phyloP scores from a whole-genome alignment of 805 yeast species.

The Ogataea methanolica region DNA sequence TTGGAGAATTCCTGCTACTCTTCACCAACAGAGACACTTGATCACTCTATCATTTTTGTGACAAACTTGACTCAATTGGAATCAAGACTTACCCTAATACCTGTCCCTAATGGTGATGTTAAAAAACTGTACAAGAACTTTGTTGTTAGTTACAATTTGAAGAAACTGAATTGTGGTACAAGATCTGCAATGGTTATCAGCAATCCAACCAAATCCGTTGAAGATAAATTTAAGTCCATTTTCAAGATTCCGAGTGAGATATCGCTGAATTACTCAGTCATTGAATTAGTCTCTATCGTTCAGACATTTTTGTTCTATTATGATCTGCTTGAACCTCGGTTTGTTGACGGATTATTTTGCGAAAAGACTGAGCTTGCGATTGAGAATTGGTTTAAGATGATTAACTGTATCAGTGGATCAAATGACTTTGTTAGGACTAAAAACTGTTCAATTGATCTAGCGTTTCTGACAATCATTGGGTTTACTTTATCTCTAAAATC shows the following conservation, averaged over 20 bases:
- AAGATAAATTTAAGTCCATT: constrained; percentile 74
- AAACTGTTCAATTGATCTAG: constrained; percentile 27
- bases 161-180: constrained; percentile 78
- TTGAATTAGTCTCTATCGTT: constrained; percentile 66
- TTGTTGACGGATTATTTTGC: constrained; percentile 84
- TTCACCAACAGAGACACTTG: constrained; percentile 55
- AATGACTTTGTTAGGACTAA: constrained; percentile 18
- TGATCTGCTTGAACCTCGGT: constrained; percentile 59
- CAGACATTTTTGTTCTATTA: constrained; percentile 79
- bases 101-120: constrained; percentile 56
- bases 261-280: constrained; percentile 60
- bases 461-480: constrained; percentile 79
- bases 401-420: constrained; percentile 30
- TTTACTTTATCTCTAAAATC: constrained; percentile 63
- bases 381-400: constrained; percentile 71
- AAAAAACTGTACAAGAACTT: constrained; percentile 47
- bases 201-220: constrained; percentile 71
- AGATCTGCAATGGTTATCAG: constrained; percentile 70
- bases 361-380: constrained; percentile 70
- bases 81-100: constrained; percentile 57
- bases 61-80: constrained; percentile 82
- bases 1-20: constrained; percentile 56
- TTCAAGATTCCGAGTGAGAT: constrained; percentile 55
- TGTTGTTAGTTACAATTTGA: constrained; percentile 69
- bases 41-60: constrained; percentile 61